Conservation (phyloP, 1,284 basidiomycete species). For the Cutaneotrichosporon arboriforme region DNA sequence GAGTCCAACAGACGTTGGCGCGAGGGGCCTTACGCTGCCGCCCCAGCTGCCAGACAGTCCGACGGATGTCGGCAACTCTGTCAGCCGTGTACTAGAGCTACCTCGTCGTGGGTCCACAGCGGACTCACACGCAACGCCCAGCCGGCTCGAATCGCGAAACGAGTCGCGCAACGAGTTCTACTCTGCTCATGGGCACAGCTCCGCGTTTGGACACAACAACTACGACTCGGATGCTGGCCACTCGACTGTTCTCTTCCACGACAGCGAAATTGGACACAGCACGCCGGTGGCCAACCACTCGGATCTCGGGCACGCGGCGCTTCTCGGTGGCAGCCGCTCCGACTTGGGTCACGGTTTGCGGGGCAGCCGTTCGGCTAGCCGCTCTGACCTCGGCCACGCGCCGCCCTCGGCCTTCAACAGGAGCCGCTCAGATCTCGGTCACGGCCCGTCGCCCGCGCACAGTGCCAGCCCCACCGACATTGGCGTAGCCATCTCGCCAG, state of each 20-base stretch:
- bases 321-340: neutral
- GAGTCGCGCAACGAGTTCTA: neutral
- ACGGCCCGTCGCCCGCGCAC: neutral
- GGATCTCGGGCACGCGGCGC: neutral
- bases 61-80: too few relatives aligned
- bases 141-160: too few relatives aligned
- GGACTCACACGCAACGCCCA: too few relatives aligned
- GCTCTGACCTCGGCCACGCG: conserved; percentile 1
- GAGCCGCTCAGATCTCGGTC: neutral
- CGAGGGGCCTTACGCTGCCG: too few relatives aligned
- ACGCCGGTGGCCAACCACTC: neutral
- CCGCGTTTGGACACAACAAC: neutral
- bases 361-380: too few relatives aligned
- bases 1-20: too few relatives aligned
- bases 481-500: neutral
- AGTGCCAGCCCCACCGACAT: neutral
- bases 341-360: neutral
- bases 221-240: neutral
- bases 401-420: too few relatives aligned
- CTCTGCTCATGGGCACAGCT: conserved; percentile 2
- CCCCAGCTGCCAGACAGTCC: too few relatives aligned
- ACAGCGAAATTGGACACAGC: too few relatives aligned
- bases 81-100: too few relatives aligned
- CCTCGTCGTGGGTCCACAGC: too few relatives aligned
- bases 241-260: too few relatives aligned